Base-by-base conservation (phyloP, 2,329 filamentous ascomycete genomes). In the Lizonia empirigonia region DNA sequence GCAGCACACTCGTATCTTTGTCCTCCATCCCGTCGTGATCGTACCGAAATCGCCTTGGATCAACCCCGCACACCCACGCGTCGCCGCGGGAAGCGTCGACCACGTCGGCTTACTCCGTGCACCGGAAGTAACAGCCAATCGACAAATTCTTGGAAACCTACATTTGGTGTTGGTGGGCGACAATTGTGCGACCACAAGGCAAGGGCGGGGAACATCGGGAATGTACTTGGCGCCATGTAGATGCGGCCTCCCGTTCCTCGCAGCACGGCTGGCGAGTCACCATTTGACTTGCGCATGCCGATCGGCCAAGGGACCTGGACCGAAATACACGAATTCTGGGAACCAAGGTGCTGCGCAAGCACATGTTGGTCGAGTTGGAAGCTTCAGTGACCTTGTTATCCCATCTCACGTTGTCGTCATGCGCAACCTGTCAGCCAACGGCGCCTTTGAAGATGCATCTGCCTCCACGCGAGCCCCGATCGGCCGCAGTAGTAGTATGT, bases 401-500 rank as follows among this genome's bases (percentile, higher is more conserved):
- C 39, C 26, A 38, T 34, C 34, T 48, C 27, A 32, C 50, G 44
- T 35, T 38, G 24, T 45, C 52, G 53, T 55, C 50, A 53, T 59
- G 54, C 60, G 51, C 52, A 48, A 53, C 49, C 50, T 63, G 55
- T 59, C 59, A 63, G 51, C 59, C 55, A 62, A 56, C 56, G 55
- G 53, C 40, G 38, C 37, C 24, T 48, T 19, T 32, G 38, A 42
- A 27, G 39, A 34, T 40, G 34, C 39, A 30, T 15, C 30, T 35
- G 37, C 38, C 42, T 42, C 49, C 49, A 52, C 44, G 33, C 49
- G 38, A 42, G 44, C 27, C 35, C 59, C 66, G 62, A 67, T 63
- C 62, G 61, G 54, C 58, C 46, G 65, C 64, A 60, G 52, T 64
- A 64, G 63, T 54, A 55, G 45, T 54, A 60, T 67, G 64, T 63